Evolutionary conservation across 2,329 filamentous ascomycete genomes (phyloP).

Genomic region (Lachnellula suecica): DNA sequence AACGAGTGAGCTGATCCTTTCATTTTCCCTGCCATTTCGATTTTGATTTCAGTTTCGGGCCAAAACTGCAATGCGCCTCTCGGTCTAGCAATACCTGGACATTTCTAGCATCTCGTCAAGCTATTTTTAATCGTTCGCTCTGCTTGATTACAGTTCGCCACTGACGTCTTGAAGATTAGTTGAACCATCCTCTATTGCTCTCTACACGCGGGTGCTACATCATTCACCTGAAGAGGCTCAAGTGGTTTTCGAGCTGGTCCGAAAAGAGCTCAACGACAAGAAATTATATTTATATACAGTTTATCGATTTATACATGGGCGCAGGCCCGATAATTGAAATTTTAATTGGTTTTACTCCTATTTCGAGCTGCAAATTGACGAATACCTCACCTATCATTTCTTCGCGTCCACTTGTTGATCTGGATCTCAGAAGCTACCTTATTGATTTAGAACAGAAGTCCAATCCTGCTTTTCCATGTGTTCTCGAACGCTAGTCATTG

Average conservation of each 20-base stretch:
- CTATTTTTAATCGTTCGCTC: too few species aligned
- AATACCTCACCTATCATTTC: too few species aligned
- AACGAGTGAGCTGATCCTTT: slow-evolving; percentile 3
- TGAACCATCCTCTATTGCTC: slow-evolving; percentile 13
- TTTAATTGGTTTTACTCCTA: too few species aligned
- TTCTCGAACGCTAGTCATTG: slow-evolving; percentile 15
- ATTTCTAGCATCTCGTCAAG: neutral
- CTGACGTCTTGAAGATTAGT: neutral
- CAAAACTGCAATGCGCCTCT: neutral
- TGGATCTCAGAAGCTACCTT: too few species aligned
- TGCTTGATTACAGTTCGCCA: neutral
- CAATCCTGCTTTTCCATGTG: slow-evolving; percentile 18
- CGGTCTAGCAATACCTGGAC: neutral
- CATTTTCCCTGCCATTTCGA: neutral
- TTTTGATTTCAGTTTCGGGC: neutral
- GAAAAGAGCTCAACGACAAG: slow-evolving; percentile 13
- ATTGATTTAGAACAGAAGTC: slow-evolving; percentile 47
- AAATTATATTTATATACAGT: slow-evolving; percentile 14
- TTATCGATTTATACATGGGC: slow-evolving; percentile 21
- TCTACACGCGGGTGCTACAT: slow-evolving; percentile 15
- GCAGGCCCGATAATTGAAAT: slow-evolving; percentile 21
- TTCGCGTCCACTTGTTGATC: too few species aligned
- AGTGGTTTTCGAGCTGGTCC: slow-evolving; percentile 9
- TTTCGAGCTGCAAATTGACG: too few species aligned
- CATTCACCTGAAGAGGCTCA: slow-evolving; percentile 11